Conservation (phyloP, 1,284 basidiomycete species). For the Ceraceosorus guamensis region DNA sequence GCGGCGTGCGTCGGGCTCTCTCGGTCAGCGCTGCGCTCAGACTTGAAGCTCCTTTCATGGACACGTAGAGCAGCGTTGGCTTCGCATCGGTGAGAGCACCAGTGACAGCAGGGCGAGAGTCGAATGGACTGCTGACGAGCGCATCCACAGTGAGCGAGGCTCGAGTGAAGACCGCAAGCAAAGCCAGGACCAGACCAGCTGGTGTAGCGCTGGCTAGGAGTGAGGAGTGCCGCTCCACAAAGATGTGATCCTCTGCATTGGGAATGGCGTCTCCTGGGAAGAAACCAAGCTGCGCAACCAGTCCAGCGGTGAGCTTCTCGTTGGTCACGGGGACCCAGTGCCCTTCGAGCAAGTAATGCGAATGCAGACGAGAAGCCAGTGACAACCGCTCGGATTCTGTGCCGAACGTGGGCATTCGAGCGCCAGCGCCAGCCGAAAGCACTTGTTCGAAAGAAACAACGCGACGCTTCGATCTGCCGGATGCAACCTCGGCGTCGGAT, state of each 20-base stretch:
- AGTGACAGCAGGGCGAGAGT: slow-evolving; percentile 17
- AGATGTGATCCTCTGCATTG: slow-evolving; percentile 20
- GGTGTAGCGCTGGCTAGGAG: slow-evolving; percentile 5
- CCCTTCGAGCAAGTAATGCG: slow-evolving; percentile 8
- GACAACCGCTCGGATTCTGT: not conserved
- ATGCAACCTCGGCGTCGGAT: slow-evolving; percentile 15
- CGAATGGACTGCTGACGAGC: slow-evolving; percentile 19
- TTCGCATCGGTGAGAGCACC: slow-evolving; percentile 8
- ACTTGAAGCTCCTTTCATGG: slow-evolving; percentile 20
- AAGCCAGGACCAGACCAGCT: slow-evolving; percentile 26
- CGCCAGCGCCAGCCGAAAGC: slow-evolving; percentile 15
- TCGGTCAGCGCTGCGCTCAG: slow-evolving; percentile 24
- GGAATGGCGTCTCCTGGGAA: slow-evolving; percentile 41
- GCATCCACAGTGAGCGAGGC: slow-evolving; percentile 26
- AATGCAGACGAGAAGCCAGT: not conserved
- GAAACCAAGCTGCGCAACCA: slow-evolving; percentile 32
- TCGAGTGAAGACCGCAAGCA: slow-evolving; percentile 40
- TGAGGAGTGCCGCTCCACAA: slow-evolving; percentile 16
- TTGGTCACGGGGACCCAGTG: slow-evolving; percentile 30
- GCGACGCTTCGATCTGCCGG: slow-evolving; percentile 12
- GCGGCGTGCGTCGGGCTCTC: slow-evolving; percentile 13
- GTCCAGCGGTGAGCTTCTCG: slow-evolving; percentile 26
- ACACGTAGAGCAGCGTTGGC: slow-evolving; percentile 34
- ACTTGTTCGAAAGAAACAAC: slow-evolving; percentile 21
- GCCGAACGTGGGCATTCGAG: slow-evolving; percentile 10